Evolutionary conservation across 768 basidiomycete genomes (phyloP).

Genomic region (Boletus rufocinnamomeus): DNA sequence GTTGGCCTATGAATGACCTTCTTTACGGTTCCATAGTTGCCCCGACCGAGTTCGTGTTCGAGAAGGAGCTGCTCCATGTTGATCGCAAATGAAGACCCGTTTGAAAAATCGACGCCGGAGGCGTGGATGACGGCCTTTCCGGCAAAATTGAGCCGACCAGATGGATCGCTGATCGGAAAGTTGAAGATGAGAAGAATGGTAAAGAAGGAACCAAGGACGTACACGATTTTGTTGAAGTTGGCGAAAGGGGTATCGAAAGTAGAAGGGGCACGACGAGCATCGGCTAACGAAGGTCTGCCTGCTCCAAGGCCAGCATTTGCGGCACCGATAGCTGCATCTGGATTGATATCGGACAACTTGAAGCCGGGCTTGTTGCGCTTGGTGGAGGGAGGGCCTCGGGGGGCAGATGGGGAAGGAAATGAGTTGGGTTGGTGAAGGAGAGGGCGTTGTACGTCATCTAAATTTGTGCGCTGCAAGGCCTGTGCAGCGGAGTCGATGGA

Average conservation of each 20-base stretch:
- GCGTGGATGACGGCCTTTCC: slow-evolving; percentile 94
- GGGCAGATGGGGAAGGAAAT: slow-evolving; percentile 35
- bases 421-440: slow-evolving; percentile 37
- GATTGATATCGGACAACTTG: slow-evolving; percentile 64
- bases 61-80: slow-evolving; percentile 93
- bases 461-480: slow-evolving; percentile 40
- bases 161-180: slow-evolving; percentile 71
- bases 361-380: slow-evolving; percentile 55
- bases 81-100: slow-evolving; percentile 87
- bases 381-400: slow-evolving; percentile 38
- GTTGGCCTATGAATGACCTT: slow-evolving; percentile 93
- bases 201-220: slow-evolving; percentile 37
- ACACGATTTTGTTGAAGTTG: slow-evolving; percentile 95
- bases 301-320: slow-evolving; percentile 70
- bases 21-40: slow-evolving; percentile 98
- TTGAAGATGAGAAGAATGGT: slow-evolving; percentile 2
- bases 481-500: slow-evolving; percentile 45
- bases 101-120: slow-evolving; percentile 85
- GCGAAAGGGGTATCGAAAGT: slow-evolving; percentile 79
- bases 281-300: slow-evolving; percentile 57
- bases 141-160: slow-evolving; percentile 90
- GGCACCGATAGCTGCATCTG: slow-evolving; percentile 53
- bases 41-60: slow-evolving; percentile 91
- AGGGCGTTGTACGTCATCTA: slow-evolving; percentile 32
- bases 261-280: slow-evolving; percentile 38